Conservation (phyloP, 495 filamentous ascomycete genomes). For the Thermothielavioides terrestris region DNA sequence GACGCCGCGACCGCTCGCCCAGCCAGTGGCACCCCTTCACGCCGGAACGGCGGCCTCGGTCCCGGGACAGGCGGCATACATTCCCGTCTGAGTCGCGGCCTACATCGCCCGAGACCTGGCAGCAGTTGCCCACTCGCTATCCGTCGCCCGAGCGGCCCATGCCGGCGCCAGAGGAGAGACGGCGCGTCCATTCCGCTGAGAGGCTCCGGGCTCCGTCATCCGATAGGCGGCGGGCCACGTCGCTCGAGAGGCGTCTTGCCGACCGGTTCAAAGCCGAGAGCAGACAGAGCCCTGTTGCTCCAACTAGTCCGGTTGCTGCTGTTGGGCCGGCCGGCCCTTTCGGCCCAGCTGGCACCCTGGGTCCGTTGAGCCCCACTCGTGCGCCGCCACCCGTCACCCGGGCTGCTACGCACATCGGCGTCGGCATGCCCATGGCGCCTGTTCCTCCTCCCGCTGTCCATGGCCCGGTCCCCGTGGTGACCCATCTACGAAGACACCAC, state of each 20-base stretch:
- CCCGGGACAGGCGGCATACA: slow-evolving; percentile 15
- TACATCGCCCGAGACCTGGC: slow-evolving; percentile 15
- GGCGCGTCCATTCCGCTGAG: slow-evolving; percentile 8
- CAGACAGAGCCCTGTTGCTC: slow-evolving; percentile 14
- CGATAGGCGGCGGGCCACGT: slow-evolving; percentile 23
- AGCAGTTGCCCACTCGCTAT: slow-evolving; percentile 10
- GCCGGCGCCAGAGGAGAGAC: slow-evolving; percentile 7
- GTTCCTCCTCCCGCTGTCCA: slow-evolving; percentile 19
- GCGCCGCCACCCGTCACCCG: slow-evolving; percentile 17
- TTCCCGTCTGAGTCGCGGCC: slow-evolving; percentile 17
- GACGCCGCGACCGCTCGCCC: slow-evolving; percentile 6
- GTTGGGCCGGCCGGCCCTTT: slow-evolving; percentile 15
- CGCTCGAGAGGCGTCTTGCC: slow-evolving; percentile 37
- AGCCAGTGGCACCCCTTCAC: slow-evolving; percentile 7
- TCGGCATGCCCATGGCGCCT: slow-evolving; percentile 25
- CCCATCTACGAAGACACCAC: slow-evolving; percentile 28
- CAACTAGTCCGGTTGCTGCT: slow-evolving; percentile 9
- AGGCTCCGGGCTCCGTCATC: slow-evolving; percentile 13
- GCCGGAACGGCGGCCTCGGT: slow-evolving; percentile 5
- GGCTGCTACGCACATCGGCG: slow-evolving; percentile 21
- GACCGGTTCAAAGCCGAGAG: slow-evolving; percentile 37
- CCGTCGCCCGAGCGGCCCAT: slow-evolving; percentile 7
- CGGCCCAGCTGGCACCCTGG: slow-evolving; percentile 13
- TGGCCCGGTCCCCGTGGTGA: slow-evolving; percentile 10
- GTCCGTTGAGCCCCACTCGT: slow-evolving; percentile 12